Evolutionary conservation across 805 yeast genomes (phyloP), one percentile per base, ranked within the genome.

Genomic region (Scheffersomyces coipomensis): DNA sequence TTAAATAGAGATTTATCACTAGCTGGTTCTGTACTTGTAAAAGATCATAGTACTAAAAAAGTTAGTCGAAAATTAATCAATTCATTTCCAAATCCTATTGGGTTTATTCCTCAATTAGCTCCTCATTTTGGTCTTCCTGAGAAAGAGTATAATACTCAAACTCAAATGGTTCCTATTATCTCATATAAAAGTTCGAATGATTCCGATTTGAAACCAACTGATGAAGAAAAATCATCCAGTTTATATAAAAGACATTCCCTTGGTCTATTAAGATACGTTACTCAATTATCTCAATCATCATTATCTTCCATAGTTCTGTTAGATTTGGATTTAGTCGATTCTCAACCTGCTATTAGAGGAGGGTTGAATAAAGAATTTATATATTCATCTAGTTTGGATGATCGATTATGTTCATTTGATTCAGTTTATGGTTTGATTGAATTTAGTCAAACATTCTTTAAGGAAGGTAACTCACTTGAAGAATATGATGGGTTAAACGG

Each of bases 1-100:
- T 53, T 64, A 42, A 69, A 66, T 44, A 49, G 75, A 38, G 75
- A 69, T 42, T 59, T 69, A 45, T 73, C 72, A 3, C 45, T 69
- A 27, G 73, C 71, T 4, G 75, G 75, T 7, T 43, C 60, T 12
- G 47, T 68, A 26, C 46, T 66, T 19, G 55, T 60, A 1, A 52
- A 51, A 27, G 53, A 53, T 25, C 22, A 29, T 13, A 16, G 29
- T 4, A 43, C 43, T 18, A 64, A 64, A 1, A 51, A 49, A 19
- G 38, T 64, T 3, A 34, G 22, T 3, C 46, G 60, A 4, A 49
- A 53, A 33, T 50, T 66, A 27, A 55, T 69, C 3, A 55, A 55
- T 17, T 64, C 72, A 1, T 48, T 63, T 9, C 56, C 60, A 5
- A 53, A 63, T 27, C 68, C 74, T 11, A 55, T 69, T 39, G 70